Evolutionary conservation across 2,329 filamentous ascomycete species (phyloP).

Genomic region (Blastomyces emzantsi): DNA sequence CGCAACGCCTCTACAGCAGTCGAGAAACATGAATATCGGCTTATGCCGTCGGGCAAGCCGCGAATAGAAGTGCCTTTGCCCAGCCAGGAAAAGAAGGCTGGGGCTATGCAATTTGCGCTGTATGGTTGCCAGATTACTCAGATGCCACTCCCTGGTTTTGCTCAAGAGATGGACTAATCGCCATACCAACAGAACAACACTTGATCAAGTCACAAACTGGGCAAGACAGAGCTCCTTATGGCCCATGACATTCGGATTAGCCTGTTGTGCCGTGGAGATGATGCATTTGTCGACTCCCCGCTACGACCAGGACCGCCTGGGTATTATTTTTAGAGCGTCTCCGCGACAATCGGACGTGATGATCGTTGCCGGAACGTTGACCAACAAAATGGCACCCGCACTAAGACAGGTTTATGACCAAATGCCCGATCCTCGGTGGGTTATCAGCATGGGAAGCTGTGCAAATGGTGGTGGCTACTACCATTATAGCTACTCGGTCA

Average conservation of each 20-base stretch:
- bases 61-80: constrained; percentile 41
- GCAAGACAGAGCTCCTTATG: constrained; percentile 77
- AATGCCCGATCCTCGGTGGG: constrained; percentile 91
- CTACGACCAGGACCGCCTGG: constrained; percentile 81
- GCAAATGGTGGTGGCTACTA: constrained; percentile 83
- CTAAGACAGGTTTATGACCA: constrained; percentile 86
- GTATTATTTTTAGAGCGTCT: constrained; percentile 81
- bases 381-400: constrained; percentile 89
- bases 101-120: constrained; percentile 46
- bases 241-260: constrained; percentile 88
- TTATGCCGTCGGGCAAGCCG: constrained; percentile 36
- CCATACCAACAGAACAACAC: constrained; percentile 29
- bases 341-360: constrained; percentile 81
- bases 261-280: constrained; percentile 88
- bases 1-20: constrained; percentile 31
- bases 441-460: constrained; percentile 76
- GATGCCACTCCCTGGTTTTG: not conserved
- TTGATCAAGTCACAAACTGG: constrained; percentile 77
- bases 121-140: constrained; percentile 21
- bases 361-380: constrained; percentile 83
- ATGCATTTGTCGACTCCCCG: constrained; percentile 87
- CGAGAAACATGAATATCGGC: constrained; percentile 27
- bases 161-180: constrained; percentile 3
- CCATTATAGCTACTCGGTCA: constrained; percentile 76
- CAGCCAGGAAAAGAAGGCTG: constrained; percentile 43